Percentiles rank a stretch among this genome's conserved stretches.
These are phyloP conservation scores for Umbellularia californica DNA, from an alignment of 164 flowering plant species.

Conservation along the genomic window DNA sequence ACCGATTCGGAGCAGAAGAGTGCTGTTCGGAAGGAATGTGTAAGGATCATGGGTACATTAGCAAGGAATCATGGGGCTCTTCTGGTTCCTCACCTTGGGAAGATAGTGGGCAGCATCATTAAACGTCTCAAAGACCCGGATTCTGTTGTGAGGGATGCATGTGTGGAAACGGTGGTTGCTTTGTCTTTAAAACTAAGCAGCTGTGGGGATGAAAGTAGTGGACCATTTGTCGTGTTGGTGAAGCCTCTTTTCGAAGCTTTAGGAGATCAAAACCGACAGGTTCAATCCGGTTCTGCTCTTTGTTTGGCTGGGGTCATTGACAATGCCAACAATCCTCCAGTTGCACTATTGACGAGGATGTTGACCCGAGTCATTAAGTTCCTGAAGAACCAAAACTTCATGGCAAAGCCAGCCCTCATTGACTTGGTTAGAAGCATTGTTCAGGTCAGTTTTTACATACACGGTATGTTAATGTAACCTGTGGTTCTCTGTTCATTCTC, in stretches of 20 bases:
- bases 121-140: constrained; percentile 84
- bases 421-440: constrained; percentile 75
- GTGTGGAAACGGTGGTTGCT: constrained; percentile 68
- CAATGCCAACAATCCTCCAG: constrained; percentile 52
- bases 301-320: constrained; percentile 77
- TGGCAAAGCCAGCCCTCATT: constrained; percentile 83
- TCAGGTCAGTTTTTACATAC: constrained; percentile 41
- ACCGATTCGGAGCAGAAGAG: constrained; percentile 69
- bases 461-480: background rate
- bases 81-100: constrained; percentile 50
- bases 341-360: constrained; percentile 55
- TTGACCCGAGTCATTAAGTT: constrained; percentile 59
- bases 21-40: constrained; percentile 75
- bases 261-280: constrained; percentile 79
- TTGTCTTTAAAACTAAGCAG: constrained; percentile 55
- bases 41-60: constrained; percentile 62
- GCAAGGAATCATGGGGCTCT: constrained; percentile 48
- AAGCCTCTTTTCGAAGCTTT: constrained; percentile 88
- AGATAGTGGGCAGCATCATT: constrained; percentile 65
- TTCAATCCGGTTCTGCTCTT: constrained; percentile 77
- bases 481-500: background rate
- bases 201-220: constrained; percentile 34
- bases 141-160: constrained; percentile 80
- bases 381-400: constrained; percentile 75
- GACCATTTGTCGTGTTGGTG: constrained; percentile 52